A percentile compares a stretch with the other conserved stretches of the same genome.
phyloP scores from a whole-genome alignment of 2,329 filamentous ascomycete genomes.

The Calonectria naviculata region DNA sequence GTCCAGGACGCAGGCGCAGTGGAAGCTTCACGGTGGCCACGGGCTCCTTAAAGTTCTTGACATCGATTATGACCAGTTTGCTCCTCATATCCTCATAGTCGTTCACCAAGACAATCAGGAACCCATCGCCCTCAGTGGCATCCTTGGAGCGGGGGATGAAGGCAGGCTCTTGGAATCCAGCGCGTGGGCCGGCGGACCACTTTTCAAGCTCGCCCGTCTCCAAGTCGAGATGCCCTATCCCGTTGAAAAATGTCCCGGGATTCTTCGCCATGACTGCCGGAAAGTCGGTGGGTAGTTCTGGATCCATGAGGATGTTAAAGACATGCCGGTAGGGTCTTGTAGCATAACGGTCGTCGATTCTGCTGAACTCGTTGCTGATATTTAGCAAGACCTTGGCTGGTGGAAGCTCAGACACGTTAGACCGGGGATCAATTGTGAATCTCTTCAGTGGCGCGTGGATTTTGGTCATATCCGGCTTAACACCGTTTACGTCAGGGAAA shows the following conservation, averaged over 20 bases:
- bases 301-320: not conserved
- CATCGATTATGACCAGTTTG: not conserved
- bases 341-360: not conserved
- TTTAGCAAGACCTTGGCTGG: not conserved
- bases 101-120: conserved; percentile 3
- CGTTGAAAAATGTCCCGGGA: not conserved
- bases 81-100: not conserved
- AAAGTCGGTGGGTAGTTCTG: not conserved
- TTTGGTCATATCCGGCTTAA: not conserved
- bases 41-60: not conserved
- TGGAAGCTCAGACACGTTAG: not conserved
- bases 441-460: not conserved
- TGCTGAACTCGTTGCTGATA: not conserved
- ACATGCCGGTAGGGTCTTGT: not conserved
- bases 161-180: not conserved
- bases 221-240: not conserved
- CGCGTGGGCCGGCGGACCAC: not conserved
- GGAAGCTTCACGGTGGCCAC: conserved; percentile 8
- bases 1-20: not conserved
- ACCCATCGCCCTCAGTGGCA: conserved; percentile 12
- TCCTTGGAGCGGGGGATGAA: not conserved
- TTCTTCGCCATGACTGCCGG: not conserved
- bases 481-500: not conserved
- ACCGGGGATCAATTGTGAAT: not conserved
- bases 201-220: not conserved